Conservation (phyloP, 768 basidiomycete genomes). For the Rhodotorula toruloides region DNA sequence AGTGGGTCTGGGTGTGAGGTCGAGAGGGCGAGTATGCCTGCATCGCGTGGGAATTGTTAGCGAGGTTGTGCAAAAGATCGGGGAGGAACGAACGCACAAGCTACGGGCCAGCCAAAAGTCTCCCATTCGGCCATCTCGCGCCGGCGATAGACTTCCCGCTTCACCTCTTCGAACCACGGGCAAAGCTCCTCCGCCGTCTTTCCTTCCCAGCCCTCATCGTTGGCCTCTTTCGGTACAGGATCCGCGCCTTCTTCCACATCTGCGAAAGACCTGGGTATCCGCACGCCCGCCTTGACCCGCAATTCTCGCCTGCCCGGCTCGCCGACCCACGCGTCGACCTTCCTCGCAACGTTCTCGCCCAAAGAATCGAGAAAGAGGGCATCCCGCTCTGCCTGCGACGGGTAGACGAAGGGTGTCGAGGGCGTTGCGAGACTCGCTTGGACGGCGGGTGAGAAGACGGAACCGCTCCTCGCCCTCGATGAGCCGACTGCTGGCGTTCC, state of each 20-base stretch:
- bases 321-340: neutral
- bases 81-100: conserved; percentile 32
- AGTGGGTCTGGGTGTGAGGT: conserved; percentile 43
- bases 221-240: neutral
- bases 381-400: conserved; percentile 15
- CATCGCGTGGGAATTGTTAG: neutral
- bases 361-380: conserved; percentile 33
- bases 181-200: conserved; percentile 29
- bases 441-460: neutral
- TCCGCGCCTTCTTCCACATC: neutral
- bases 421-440: neutral
- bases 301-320: neutral
- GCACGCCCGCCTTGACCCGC: too few species aligned
- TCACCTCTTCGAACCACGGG: conserved; percentile 43
- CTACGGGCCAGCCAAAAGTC: conserved; percentile 43
- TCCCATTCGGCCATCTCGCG: conserved; percentile 40
- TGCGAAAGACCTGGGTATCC: too few species aligned
- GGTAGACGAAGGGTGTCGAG: neutral
- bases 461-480: too few species aligned
- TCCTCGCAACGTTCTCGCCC: neutral
- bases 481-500: too few species aligned
- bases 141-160: conserved; percentile 28
- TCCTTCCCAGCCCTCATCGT: conserved; percentile 11
- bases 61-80: neutral
- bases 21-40: conserved; percentile 42